Conservation (phyloP, 2,329 filamentous ascomycete species). For the Fusarium austroafricanum region DNA sequence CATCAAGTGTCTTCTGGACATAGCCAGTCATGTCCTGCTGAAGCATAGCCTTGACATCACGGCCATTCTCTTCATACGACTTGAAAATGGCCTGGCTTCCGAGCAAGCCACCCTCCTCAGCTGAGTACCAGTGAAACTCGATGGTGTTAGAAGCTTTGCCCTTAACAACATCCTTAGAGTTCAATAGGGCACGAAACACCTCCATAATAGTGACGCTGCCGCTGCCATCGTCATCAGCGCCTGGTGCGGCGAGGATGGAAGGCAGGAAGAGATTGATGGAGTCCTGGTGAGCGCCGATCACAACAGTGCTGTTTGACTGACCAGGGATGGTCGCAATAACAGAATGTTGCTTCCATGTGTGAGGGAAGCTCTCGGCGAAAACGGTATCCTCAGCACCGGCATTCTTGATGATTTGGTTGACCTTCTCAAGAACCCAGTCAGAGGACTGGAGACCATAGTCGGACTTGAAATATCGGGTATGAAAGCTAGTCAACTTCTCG, state of each 20-base stretch:
- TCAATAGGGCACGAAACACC: conserved; percentile 83
- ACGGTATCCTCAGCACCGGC: conserved; percentile 78
- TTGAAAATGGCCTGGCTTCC: conserved; percentile 92
- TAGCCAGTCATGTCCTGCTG: conserved; percentile 99
- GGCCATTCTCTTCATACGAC: conserved; percentile 76
- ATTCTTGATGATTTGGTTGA: conserved; percentile 76
- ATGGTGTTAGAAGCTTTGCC: conserved; percentile 86
- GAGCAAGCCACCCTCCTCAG: conserved; percentile 87
- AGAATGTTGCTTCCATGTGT: conserved; percentile 89
- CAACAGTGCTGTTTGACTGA: conserved; percentile 82
- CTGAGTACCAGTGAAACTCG: conserved; percentile 97
- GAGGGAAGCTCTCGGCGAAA: conserved; percentile 77
- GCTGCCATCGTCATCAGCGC: conserved; percentile 95
- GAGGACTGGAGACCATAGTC: conserved; percentile 85
- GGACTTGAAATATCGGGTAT: conserved; percentile 85
- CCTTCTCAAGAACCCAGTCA: conserved; percentile 83
- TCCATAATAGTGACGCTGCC: conserved; percentile 96
- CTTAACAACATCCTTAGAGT: conserved; percentile 74
- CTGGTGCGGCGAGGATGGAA: conserved; percentile 83
- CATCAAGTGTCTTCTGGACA: conserved; percentile 82
- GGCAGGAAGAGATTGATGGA: conserved; percentile 94
- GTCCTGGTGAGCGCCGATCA: conserved; percentile 94
- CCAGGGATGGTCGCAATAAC: conserved; percentile 94
- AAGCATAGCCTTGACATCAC: conserved; percentile 93
- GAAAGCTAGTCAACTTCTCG: conserved; percentile 80